Percentiles rank a stretch among this genome's conserved stretches.
Evolutionary conservation across 805 yeast species (phyloP).

Genomic region (Blastobotrys attinorum): DNA sequence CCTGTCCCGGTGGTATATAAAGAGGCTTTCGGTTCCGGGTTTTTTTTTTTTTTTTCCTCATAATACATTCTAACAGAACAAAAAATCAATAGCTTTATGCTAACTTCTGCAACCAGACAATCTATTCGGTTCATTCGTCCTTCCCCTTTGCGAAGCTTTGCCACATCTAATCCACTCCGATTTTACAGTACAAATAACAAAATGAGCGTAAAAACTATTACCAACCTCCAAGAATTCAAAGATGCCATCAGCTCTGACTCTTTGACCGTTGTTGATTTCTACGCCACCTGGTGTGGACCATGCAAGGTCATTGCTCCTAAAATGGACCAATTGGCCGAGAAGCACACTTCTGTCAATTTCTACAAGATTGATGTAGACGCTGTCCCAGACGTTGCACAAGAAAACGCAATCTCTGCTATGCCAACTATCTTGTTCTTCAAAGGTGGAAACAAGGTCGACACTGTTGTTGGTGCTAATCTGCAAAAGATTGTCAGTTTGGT

Average conservation of each 20-base stretch:
- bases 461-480: conserved; percentile 87
- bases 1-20: too few relatives aligned
- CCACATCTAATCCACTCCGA: neutral
- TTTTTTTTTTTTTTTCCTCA: too few relatives aligned
- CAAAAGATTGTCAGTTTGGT: conserved; percentile 45
- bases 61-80: too few relatives aligned
- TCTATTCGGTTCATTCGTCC: neutral
- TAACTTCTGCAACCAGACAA: neutral
- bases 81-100: neutral
- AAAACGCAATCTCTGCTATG: conserved; percentile 55
- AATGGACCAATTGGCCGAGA: conserved; percentile 63
- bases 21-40: too few relatives aligned
- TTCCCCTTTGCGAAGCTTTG: too few relatives aligned
- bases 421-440: conserved; percentile 72
- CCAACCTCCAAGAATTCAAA: conserved; percentile 52
- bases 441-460: conserved; percentile 69
- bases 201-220: conserved; percentile 48
- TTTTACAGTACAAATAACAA: conserved; percentile 12
- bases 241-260: conserved; percentile 54
- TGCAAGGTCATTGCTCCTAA: conserved; percentile 96
- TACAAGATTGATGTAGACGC: conserved; percentile 90
- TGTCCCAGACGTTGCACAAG: conserved; percentile 64
- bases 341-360: conserved; percentile 62
- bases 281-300: conserved; percentile 98
- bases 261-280: conserved; percentile 89